Base-by-base conservation (phyloP, 768 basidiomycete species). In the Clathrus columnatus region DNA sequence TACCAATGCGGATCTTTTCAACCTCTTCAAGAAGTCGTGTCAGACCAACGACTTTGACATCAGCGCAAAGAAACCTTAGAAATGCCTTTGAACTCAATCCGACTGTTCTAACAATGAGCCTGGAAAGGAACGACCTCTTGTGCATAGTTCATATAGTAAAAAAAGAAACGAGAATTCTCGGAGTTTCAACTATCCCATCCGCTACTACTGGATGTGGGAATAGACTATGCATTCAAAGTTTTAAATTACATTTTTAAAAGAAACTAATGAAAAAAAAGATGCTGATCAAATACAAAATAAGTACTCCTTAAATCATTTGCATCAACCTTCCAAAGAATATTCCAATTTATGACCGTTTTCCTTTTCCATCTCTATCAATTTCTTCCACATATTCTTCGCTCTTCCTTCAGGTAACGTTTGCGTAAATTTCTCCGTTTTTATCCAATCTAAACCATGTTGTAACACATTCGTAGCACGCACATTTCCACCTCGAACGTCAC, bases 41-140 rank as follows among this genome's bases (percentile, higher is more conserved):
- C 11, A 93, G 69, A 20, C 92, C 91, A 29, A 75, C 76, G 50
- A 95, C 84, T 5, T 81, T 74, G 51, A 92, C 72, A 1, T 68
- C 64, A n/a, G 83, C 78, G 57, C 80, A 82, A 44, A 85, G 76
- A 1, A 80, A 72, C 50, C 80, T 79, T 48, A 92, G 75, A 63
- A 89, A 83, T 7, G 84, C 76, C 64, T 93, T 94, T 73, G 82
- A 91, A 32, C 80, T 73, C 50, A 90, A 79, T 44, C 90, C 91
- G 47, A 90, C 78, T 24, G 79, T 67, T 27, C 80, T 74, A 46
- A 89, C 73, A 14, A 83, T 85, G 49, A 78, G 71, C 18, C 75
- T 75, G 24, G 88, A 84, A 58, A 82, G 67, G 54, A 80, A 53
- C 11, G 55, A 57, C 42, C 32, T 53, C 42, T 55, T 59, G 26